Evolutionary conservation across 371 early-diverging fungal species (phyloP), one percentile per base, ranked within the genome.

Genomic region (Chytridium lagenaria): DNA sequence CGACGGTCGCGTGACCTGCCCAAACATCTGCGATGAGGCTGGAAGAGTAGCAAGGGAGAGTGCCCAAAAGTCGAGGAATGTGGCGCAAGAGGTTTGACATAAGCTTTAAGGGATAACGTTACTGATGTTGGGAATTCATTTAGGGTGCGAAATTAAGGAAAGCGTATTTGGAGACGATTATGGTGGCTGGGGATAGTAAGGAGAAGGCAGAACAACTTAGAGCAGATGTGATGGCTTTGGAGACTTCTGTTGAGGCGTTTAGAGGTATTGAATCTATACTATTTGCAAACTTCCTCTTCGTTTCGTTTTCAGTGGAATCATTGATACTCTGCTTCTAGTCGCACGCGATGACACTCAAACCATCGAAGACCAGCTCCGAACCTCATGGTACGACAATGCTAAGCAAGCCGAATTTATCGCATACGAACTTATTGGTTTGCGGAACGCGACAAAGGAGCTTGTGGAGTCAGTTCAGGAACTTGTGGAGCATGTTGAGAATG

Each of bases 1-100:
- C 69, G 28, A 85, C 86, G 0, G 61, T 72, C 16, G 2, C 22
- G 81, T 85, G 0, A 36, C 66, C 3, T 98, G 98, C 72, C 90
- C 91, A 22, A 86, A 96, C 78, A 77, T 74, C 2, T 98, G 98
- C 72, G 78, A 79, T 23, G 78, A 88, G 67, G 79, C 88, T 1
- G 93, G 89, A 1, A 79, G n/a, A n/a, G n/a, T n/a, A n/a, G n/a
- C n/a, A n/a, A n/a, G n/a, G n/a, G n/a, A n/a, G n/a, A n/a, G n/a
- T n/a, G n/a, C n/a, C n/a, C n/a, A n/a, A n/a, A n/a, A n/a, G n/a
- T n/a, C n/a, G n/a, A n/a, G n/a, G n/a, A n/a, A n/a, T n/a, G n/a
- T n/a, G n/a, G n/a, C n/a, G n/a, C n/a, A n/a, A n/a, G n/a, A n/a
- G n/a, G n/a, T n/a, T n/a, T n/a, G n/a, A n/a, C n/a, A n/a, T n/a